Evolutionary conservation across 2,329 filamentous ascomycete genomes (phyloP).

Genomic region (Fusarium sp.): DNA sequence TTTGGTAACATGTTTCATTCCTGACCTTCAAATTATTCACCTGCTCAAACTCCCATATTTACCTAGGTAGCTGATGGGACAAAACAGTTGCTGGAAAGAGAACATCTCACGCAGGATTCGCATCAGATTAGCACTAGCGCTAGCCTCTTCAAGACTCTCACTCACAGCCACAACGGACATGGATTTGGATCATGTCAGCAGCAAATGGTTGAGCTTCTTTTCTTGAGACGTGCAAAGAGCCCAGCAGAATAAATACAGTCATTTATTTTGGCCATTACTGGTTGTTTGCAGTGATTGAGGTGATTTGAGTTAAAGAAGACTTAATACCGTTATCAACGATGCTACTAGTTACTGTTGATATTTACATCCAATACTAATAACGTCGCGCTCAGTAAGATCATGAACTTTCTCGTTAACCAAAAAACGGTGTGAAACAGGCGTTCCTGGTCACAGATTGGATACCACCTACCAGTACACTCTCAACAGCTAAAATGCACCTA

Average conservation of each 20-base stretch:
- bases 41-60: neutral
- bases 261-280: neutral
- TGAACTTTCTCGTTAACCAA: slow-evolving; percentile 14
- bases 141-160: neutral
- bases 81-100: neutral
- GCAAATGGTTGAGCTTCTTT: neutral
- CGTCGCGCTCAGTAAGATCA: neutral
- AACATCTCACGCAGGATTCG: neutral
- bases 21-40: neutral
- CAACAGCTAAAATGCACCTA: slow-evolving; percentile 11
- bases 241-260: neutral
- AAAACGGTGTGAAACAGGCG: slow-evolving; percentile 17
- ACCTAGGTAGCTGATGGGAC: neutral
- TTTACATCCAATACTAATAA: neutral
- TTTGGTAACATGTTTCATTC: too few species aligned
- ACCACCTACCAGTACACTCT: neutral
- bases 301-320: neutral
- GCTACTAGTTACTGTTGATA: neutral
- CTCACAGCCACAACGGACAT: slow-evolving; percentile 18
- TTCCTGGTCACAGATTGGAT: neutral
- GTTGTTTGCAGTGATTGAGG: neutral
- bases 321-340: neutral
- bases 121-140: neutral
- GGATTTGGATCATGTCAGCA: slow-evolving; percentile 8
- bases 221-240: neutral